Percentiles rank a stretch among this genome's conserved stretches.
These are phyloP conservation scores for Xerocomus nothofagi DNA, from an alignment of 1,284 basidiomycete species.

Conservation along the genomic window DNA sequence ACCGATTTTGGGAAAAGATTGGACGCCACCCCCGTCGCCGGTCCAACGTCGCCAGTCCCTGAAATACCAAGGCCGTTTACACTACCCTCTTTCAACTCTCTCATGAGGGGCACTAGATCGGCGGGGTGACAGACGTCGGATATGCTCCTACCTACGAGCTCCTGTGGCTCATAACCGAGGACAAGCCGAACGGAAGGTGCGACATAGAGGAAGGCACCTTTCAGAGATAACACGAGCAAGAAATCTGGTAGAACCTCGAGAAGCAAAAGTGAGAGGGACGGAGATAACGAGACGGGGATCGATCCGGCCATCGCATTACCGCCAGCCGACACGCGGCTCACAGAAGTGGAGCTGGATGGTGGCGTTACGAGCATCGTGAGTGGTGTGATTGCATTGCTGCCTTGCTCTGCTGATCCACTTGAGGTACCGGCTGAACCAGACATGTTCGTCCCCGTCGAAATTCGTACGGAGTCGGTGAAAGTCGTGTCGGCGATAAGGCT, in stretches of 20 bases:
- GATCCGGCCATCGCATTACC: conserved; percentile 25
- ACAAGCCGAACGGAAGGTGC: conserved; percentile 77
- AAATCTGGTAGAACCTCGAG: conserved; percentile 77
- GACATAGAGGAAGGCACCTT: conserved; percentile 92
- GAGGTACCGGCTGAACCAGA: conserved; percentile 22
- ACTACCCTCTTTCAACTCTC: conserved; percentile 86
- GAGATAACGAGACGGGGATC: conserved; percentile 37
- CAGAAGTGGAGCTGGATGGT: conserved; percentile 12
- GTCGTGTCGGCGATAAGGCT: conserved; percentile 38
- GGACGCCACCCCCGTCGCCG: conserved; percentile 4
- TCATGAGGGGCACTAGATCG: conserved; percentile 88
- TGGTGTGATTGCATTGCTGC: conserved; percentile 11
- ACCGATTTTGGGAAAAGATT: conserved; percentile 45
- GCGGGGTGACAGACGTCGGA: conserved; percentile 84
- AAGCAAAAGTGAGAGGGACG: conserved; percentile 58
- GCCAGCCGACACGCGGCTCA: conserved; percentile 10
- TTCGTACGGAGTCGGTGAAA: conserved; percentile 41
- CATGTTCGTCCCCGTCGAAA: conserved; percentile 36
- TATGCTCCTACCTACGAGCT: conserved; percentile 78
- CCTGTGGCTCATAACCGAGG: conserved; percentile 79
- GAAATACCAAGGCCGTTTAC: conserved; percentile 31
- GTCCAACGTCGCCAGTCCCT: conserved; percentile 17
- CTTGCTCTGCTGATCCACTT: conserved; percentile 15
- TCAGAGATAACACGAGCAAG: conserved; percentile 88
- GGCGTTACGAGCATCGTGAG: conserved; percentile 24